Conservation (phyloP, 495 filamentous ascomycete genomes). For the Neurospora sp. region DNA sequence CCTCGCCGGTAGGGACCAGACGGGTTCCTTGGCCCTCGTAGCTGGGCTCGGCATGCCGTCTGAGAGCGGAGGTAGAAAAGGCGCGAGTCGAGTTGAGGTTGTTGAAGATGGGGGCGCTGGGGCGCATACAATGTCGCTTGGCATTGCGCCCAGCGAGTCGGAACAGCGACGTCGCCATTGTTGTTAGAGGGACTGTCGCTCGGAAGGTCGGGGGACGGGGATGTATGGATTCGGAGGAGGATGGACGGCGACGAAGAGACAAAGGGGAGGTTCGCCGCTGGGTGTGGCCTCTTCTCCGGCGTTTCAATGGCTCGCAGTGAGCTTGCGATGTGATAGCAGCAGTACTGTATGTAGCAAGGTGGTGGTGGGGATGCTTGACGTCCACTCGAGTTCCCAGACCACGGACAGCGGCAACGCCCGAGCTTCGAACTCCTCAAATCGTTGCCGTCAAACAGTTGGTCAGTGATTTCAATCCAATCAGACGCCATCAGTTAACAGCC, state of each 20-base stretch:
- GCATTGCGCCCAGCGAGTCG: slow-evolving; percentile 46
- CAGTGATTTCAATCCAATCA: neutral
- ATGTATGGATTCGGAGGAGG: neutral
- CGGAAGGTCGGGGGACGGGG: neutral
- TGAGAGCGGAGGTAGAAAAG: slow-evolving; percentile 58
- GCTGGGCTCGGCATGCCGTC: slow-evolving; percentile 47
- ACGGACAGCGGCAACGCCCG: neutral
- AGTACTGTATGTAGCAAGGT: neutral
- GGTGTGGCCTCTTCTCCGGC: slow-evolving; percentile 19
- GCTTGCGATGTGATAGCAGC: slow-evolving; percentile 6
- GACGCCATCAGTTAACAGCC: neutral
- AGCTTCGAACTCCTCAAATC: neutral
- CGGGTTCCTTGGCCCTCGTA: slow-evolving; percentile 48
- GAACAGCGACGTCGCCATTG: slow-evolving; percentile 41
- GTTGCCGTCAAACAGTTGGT: neutral
- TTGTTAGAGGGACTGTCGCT: neutral
- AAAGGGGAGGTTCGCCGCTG: neutral
- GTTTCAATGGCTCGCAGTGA: slow-evolving; percentile 15
- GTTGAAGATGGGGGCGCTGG: slow-evolving; percentile 5
- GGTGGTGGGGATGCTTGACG: slow-evolving; percentile 8
- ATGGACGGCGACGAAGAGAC: neutral
- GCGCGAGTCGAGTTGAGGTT: slow-evolving; percentile 36
- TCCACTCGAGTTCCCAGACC: slow-evolving; percentile 4
- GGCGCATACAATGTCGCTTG: slow-evolving; percentile 41
- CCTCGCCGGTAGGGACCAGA: slow-evolving; percentile 55